Conservation (phyloP, 2,329 filamentous ascomycete species). For the Talaromyces piceae region DNA sequence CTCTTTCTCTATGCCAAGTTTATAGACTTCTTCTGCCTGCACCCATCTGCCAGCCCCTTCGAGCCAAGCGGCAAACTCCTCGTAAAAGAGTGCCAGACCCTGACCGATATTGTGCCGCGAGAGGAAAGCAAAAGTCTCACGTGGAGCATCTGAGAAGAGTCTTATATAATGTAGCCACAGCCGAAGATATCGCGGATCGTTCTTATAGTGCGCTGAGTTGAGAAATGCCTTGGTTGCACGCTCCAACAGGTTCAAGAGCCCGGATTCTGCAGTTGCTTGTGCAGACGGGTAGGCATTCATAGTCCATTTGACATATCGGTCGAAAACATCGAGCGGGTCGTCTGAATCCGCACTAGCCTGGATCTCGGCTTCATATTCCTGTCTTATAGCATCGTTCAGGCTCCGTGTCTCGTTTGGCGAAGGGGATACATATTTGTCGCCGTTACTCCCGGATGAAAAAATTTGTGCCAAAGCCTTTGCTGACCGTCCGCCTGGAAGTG, state of each 20-base stretch:
- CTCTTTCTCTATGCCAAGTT: conserved; percentile 79
- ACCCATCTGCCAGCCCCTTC: conserved; percentile 76
- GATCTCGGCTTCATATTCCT: conserved; percentile 80
- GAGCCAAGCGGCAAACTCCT: conserved; percentile 91
- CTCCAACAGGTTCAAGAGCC: conserved; percentile 80
- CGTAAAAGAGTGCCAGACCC: conserved; percentile 82
- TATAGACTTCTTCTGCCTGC: conserved; percentile 91
- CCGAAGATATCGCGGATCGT: conserved; percentile 87
- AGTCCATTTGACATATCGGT: conserved; percentile 96
- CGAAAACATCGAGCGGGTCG: conserved; percentile 90
- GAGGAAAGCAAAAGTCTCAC: conserved; percentile 87
- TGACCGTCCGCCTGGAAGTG: conserved; percentile 78
- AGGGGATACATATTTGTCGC: conserved; percentile 51
- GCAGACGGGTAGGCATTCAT: conserved; percentile 90
- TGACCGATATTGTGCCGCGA: conserved; percentile 85
- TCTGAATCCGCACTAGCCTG: conserved; percentile 74
- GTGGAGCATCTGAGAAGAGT: conserved; percentile 85
- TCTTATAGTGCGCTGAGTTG: conserved; percentile 79
- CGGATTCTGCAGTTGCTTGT: conserved; percentile 85
- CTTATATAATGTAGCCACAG: conserved; percentile 92
- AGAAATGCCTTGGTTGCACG: conserved; percentile 88
- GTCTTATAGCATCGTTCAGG: conserved; percentile 69
- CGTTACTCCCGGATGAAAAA: conserved; percentile 46
- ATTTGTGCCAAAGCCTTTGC: conserved; percentile 77
- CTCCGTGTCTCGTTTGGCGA: conserved; percentile 67